Base-by-base conservation (phyloP, 1,284 basidiomycete species). In the Malassezia pachydermatis region DNA sequence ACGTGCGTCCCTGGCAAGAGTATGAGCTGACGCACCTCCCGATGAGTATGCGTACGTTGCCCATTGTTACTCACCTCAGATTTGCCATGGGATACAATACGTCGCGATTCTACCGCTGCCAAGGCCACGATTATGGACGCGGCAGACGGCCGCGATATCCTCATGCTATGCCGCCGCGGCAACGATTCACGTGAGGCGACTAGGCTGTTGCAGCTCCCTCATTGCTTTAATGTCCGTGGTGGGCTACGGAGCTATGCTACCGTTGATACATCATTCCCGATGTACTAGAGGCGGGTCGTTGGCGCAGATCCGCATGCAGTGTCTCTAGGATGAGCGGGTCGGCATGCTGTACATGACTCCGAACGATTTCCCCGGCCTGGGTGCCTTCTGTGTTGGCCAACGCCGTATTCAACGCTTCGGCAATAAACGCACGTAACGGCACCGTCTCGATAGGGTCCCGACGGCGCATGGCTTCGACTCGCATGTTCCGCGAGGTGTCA, bases 311-410 rank as follows among this genome's bases (percentile, higher is more conserved):
- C 16, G 53, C 54, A 11, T 58, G 51, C 37, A 70, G 56, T 45
- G 66, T 55, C 25, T 67, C 60, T 24, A 71, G 51, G 2, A 71
- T 58, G 11, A 70, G 38, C 13, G 61, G 59, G 48, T 71, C 68
- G 44, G 69, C 61, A 4, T 27, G 39, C 13, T 41, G 27, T 27
- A 67, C 41, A 17, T 53, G 49, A 10, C 38, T 40, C 5, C 47
- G 37, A 20, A 71, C 57, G 0, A 39, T 9, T 1, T 22, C 24
- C 7, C 49, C 49, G 13, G 16, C 11, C 4, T 36, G 30, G 17
- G 45, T 42, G 13, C 30, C 23, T 4, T 20, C 39, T 1, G 58
- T 50, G 34, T 48, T 49, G 2, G 23, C 35, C 24, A 68, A 58
- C 24, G 61, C 63, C 28, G 41, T 45, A 20, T 55, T 48, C 28